A percentile compares a stretch with the other conserved stretches of the same genome.
These are phyloP conservation scores for Suillus placidus DNA, from an alignment of 768 basidiomycete species.

Conservation along the genomic window DNA sequence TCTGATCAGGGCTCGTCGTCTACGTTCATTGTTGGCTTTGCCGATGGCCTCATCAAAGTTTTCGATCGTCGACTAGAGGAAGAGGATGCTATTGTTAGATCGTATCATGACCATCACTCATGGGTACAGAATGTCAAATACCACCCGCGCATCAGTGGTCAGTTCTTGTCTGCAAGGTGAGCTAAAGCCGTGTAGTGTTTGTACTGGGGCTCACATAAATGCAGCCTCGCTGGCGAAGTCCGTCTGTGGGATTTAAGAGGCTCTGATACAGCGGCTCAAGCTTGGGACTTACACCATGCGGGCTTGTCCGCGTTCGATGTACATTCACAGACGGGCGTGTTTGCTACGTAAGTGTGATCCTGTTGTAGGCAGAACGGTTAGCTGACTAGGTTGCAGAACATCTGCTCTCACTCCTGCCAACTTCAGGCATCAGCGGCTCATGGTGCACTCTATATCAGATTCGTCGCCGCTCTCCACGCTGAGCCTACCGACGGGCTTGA, in stretches of 20 bases:
- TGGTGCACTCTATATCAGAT: constrained; percentile 57
- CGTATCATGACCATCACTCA: constrained; percentile 74
- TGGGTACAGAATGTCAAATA: constrained; percentile 93
- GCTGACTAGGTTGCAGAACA: constrained; percentile 40
- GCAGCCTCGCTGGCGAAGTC: constrained; percentile 85
- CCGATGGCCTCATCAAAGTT: constrained; percentile 85
- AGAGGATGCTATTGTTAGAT: constrained; percentile 79
- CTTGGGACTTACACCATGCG: constrained; percentile 65
- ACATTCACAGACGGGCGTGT: constrained; percentile 80
- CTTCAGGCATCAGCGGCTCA: constrained; percentile 68
- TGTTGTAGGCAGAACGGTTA: neutral
- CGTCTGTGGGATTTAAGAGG: constrained; percentile 89
- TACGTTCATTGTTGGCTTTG: constrained; percentile 88
- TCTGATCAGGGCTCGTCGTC: constrained; percentile 78
- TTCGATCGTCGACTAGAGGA: constrained; percentile 91
- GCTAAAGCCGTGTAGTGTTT: constrained; percentile 17
- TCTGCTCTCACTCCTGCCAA: constrained; percentile 61
- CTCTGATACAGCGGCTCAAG: constrained; percentile 55
- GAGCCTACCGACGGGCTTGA: constrained; percentile 56
- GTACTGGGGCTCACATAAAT: constrained; percentile 5
- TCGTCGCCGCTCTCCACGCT: constrained; percentile 44
- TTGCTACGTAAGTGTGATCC: constrained; percentile 69
- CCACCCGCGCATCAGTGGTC: constrained; percentile 67
- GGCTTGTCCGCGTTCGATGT: constrained; percentile 87
- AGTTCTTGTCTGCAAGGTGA: constrained; percentile 87